These are phyloP conservation scores for Sarocladium oryzae DNA, from an alignment of 2,329 filamentous ascomycete species.

Conservation along the genomic window DNA sequence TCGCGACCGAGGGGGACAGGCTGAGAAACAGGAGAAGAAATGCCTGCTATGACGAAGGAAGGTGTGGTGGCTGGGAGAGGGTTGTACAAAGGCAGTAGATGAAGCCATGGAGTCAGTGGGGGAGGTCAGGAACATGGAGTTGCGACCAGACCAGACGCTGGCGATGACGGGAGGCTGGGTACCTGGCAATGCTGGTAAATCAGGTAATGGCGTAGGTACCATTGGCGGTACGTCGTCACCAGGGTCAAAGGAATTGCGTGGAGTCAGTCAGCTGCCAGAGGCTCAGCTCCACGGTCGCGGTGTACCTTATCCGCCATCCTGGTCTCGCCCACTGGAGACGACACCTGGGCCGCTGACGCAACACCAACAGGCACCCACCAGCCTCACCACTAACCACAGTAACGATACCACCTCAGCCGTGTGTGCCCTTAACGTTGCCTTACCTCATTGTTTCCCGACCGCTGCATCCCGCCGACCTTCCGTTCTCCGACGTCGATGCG, in stretches of 20 bases:
- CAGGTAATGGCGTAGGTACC: background rate
- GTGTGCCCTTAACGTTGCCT: too few relatives aligned
- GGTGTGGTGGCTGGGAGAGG: background rate
- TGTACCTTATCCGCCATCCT: too few relatives aligned
- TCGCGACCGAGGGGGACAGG: too few relatives aligned
- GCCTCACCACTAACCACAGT: background rate
- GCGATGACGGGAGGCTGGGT: background rate
- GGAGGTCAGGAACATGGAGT: slow-evolving; percentile 5
- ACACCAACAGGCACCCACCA: slow-evolving; percentile 8
- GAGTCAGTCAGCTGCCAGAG: slow-evolving; percentile 7
- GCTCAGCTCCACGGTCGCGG: background rate
- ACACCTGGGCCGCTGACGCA: slow-evolving; percentile 2
- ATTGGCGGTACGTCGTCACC: background rate
- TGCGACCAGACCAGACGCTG: background rate
- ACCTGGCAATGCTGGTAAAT: background rate
- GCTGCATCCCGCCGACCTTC: background rate
- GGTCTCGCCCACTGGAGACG: background rate
- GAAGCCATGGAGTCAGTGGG: slow-evolving; percentile 2
- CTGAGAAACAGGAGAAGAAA: background rate
- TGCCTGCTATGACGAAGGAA: background rate
- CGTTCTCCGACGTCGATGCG: background rate
- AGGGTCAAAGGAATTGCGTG: background rate
- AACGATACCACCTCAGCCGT: background rate
- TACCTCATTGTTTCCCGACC: slow-evolving; percentile 2
- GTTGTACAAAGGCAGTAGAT: background rate